These are phyloP conservation scores for Melastoma malabathricum DNA, from an alignment of 345 rosid species.

Conservation along the genomic window DNA sequence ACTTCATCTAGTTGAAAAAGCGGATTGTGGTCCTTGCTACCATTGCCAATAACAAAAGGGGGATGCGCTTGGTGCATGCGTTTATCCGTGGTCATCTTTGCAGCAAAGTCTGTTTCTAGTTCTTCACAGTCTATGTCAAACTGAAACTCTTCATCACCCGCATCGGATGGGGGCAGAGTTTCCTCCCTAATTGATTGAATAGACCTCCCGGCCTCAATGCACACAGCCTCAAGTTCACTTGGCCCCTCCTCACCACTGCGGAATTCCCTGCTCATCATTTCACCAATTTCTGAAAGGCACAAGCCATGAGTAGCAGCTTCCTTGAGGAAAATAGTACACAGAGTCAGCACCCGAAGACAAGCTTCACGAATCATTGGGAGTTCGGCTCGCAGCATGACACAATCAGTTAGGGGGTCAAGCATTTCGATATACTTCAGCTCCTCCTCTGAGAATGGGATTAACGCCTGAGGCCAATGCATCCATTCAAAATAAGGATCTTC, in stretches of 20 bases:
- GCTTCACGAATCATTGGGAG: conserved; percentile 96
- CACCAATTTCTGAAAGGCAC: conserved; percentile 95
- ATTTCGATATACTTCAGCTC: conserved; percentile 68
- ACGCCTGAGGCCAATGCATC: conserved; percentile 99
- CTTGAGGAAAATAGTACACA: conserved; percentile 80
- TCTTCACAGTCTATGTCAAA: conserved; percentile 78
- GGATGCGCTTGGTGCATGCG: conserved; percentile 27
- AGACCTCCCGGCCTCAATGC: conserved; percentile 72
- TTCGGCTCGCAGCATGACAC: conserved; percentile 63
- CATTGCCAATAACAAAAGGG: conserved; percentile 28
- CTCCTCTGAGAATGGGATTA: conserved; percentile 89
- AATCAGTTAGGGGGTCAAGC: conserved; percentile 60
- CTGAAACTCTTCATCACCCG: conserved; percentile 55
- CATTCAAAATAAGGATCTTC: conserved; percentile 99
- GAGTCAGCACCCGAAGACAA: conserved; percentile 65
- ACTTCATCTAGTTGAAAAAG: conserved; percentile 75
- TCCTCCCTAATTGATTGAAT: conserved; percentile 39
- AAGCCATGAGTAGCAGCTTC: conserved; percentile 73
- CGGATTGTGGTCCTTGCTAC: conserved; percentile 27
- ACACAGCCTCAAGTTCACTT: conserved; percentile 86
- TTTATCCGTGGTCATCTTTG: conserved; percentile 40
- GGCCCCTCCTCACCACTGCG: conserved; percentile 85
- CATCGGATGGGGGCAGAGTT: conserved; percentile 40
- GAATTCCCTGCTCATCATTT: conserved; percentile 97
- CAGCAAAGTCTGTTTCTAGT: conserved; percentile 16